Evolutionary conservation across 179 eudicot species (phyloP).

Genomic region (Heliamphora pulchella): DNA sequence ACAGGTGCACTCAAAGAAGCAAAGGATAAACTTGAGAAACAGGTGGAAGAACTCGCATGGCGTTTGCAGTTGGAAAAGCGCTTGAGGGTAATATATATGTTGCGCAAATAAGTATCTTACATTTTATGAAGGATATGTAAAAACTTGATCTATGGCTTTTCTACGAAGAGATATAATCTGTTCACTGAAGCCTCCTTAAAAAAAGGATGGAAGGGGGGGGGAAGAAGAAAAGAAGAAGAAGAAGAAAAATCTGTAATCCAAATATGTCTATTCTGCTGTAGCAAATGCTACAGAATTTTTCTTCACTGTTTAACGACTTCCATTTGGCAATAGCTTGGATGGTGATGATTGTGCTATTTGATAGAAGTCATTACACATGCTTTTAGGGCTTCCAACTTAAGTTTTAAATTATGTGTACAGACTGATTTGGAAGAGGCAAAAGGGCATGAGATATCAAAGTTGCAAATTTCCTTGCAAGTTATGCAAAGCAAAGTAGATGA

Average conservation of each 20-base stretch:
- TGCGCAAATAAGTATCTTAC: neutral
- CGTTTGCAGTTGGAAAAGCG: conserved; percentile 77
- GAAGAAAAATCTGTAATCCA: neutral
- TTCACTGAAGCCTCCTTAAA: neutral
- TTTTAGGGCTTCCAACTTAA: neutral
- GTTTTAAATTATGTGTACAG: conserved; percentile 31
- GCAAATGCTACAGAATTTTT: neutral
- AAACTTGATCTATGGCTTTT: neutral
- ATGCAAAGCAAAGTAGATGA: conserved; percentile 58
- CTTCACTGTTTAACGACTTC: conserved; percentile 5
- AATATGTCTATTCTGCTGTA: neutral
- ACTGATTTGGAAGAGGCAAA: conserved; percentile 79
- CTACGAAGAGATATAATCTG: conserved; percentile 2
- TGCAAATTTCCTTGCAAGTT: conserved; percentile 56
- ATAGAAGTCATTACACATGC: conserved; percentile 10
- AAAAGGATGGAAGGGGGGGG: too few relatives aligned
- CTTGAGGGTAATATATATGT: conserved; percentile 51
- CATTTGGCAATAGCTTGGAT: conserved; percentile 6
- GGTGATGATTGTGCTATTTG: neutral
- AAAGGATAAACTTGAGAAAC: conserved; percentile 81
- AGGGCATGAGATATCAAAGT: conserved; percentile 57
- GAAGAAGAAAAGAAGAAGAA: too few relatives aligned
- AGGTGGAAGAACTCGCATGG: conserved; percentile 72
- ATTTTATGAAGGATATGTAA: neutral
- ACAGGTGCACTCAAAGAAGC: conserved; percentile 82